Evolutionary conservation across 495 filamentous ascomycete species (phyloP).

Genomic region (Lasiosphaeris hirsuta): DNA sequence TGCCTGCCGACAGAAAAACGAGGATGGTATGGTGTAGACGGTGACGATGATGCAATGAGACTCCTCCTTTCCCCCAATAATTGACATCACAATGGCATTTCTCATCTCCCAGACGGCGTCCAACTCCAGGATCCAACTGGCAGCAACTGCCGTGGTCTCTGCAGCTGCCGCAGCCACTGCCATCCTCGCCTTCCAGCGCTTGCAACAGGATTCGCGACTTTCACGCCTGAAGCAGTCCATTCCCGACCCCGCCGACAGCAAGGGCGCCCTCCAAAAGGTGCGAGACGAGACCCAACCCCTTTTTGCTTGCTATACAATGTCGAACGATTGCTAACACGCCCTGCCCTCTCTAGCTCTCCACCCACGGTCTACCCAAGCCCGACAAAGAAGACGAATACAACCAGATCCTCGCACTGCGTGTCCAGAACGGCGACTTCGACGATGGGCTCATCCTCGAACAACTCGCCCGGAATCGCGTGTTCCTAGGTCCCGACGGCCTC

Average conservation of each 20-base stretch:
- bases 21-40: background rate
- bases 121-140: slow-evolving; percentile 57
- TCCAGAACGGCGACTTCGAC: slow-evolving; percentile 86
- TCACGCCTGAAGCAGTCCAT: slow-evolving; percentile 71
- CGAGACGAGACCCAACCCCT: background rate
- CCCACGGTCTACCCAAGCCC: slow-evolving; percentile 52
- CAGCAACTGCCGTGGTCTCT: slow-evolving; percentile 70
- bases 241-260: slow-evolving; percentile 47
- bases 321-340: background rate
- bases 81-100: slow-evolving; percentile 33
- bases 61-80: background rate
- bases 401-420: slow-evolving; percentile 71
- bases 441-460: slow-evolving; percentile 95
- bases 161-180: slow-evolving; percentile 69
- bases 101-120: slow-evolving; percentile 32
- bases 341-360: slow-evolving; percentile 42
- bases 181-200: slow-evolving; percentile 68
- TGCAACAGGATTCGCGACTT: slow-evolving; percentile 59
- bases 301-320: background rate
- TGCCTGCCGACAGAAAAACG: too few relatives aligned
- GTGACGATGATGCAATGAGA: background rate
- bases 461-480: slow-evolving; percentile 89
- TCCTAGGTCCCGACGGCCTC: slow-evolving; percentile 80
- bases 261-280: slow-evolving; percentile 32
- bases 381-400: slow-evolving; percentile 75